These are phyloP conservation scores for Daldinia sp. DNA, from an alignment of 2,329 filamentous ascomycete genomes.

Conservation along the genomic window DNA sequence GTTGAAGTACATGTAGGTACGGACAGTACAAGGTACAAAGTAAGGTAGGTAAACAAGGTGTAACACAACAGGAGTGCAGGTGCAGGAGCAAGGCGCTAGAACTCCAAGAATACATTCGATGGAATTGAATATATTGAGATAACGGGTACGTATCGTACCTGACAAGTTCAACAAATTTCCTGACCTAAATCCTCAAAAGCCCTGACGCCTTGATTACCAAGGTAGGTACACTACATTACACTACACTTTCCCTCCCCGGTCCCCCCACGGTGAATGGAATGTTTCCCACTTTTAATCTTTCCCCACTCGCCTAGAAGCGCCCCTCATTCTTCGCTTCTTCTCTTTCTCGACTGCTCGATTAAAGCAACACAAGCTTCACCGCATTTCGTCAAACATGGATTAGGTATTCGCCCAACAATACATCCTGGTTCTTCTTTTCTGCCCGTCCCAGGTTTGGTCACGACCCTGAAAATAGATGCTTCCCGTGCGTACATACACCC, in stretches of 20 bases:
- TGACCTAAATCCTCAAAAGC: neutral
- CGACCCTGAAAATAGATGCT: slow-evolving; percentile 17
- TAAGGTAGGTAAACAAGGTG: neutral
- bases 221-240: no score
- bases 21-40: neutral
- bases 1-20: neutral
- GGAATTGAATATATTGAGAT: neutral
- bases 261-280: slow-evolving; percentile 19
- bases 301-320: slow-evolving; percentile 20
- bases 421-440: slow-evolving; percentile 12
- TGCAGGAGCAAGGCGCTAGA: neutral
- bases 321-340: slow-evolving; percentile 17
- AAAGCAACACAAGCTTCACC: slow-evolving; percentile 33
- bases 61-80: slow-evolving; percentile 2
- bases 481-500: slow-evolving; percentile 13
- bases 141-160: neutral
- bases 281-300: slow-evolving; percentile 9
- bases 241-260: slow-evolving; percentile 16
- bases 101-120: neutral
- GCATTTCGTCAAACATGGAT: slow-evolving; percentile 37
- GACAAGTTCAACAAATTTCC: neutral
- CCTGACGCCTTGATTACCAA: neutral
- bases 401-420: slow-evolving; percentile 30
- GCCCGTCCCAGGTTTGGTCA: slow-evolving; percentile 25
- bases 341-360: neutral